Evolutionary conservation across 2,329 filamentous ascomycete genomes (phyloP).

Genomic region (Fusarium praegraminearum): DNA sequence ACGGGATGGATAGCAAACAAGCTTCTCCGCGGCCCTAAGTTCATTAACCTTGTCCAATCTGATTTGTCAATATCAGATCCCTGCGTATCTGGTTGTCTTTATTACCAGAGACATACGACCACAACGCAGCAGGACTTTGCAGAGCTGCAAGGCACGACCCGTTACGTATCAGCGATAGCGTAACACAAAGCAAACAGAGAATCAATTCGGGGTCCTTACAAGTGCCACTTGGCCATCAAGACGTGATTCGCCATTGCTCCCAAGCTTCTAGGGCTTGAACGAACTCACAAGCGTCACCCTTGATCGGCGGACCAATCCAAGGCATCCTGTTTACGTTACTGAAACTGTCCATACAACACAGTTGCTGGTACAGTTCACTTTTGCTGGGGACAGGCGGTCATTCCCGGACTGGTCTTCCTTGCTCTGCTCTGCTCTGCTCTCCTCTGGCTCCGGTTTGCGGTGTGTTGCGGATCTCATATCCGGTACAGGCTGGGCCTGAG

Average conservation of each 20-base stretch:
- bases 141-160: slow-evolving; percentile 47
- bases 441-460: slow-evolving; percentile 27
- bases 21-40: slow-evolving; percentile 43
- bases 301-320: slow-evolving; percentile 46
- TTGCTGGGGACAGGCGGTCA: slow-evolving; percentile 42
- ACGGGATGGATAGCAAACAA: slow-evolving; percentile 13
- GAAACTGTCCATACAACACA: slow-evolving; percentile 37
- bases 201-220: slow-evolving; percentile 24
- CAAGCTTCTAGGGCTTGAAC: slow-evolving; percentile 29
- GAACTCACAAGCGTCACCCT: slow-evolving; percentile 34
- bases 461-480: slow-evolving; percentile 39
- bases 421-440: slow-evolving; percentile 16
- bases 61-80: slow-evolving; percentile 33
- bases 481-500: slow-evolving; percentile 42
- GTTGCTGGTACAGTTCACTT: slow-evolving; percentile 5
- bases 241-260: slow-evolving; percentile 40
- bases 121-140: slow-evolving; percentile 30
- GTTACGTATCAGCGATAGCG: slow-evolving; percentile 36
- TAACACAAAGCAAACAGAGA: slow-evolving; percentile 25
- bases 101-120: slow-evolving; percentile 24
- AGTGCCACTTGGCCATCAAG: slow-evolving; percentile 27
- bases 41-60: slow-evolving; percentile 33
- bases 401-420: slow-evolving; percentile 40
- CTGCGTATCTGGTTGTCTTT: slow-evolving; percentile 27
- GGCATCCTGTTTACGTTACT: slow-evolving; percentile 47